Percentiles rank a stretch among this genome's conserved stretches.
phyloP scores from a whole-genome alignment of 305 asterid species.

The Coffea humblotiana region DNA sequence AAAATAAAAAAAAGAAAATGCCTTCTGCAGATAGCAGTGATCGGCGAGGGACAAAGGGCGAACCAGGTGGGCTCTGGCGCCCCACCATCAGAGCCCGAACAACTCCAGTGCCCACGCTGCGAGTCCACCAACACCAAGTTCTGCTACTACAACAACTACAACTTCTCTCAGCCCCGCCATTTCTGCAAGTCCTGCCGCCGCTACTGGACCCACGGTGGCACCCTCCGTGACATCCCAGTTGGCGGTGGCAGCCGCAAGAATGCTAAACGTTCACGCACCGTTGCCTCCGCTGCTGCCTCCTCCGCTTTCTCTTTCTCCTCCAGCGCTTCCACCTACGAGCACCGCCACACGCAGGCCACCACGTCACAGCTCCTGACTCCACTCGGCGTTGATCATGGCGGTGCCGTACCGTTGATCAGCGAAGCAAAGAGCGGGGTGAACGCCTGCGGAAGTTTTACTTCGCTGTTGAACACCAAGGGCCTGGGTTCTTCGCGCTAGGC shows the following conservation, averaged over 20 bases:
- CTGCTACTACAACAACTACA: constrained; percentile 94
- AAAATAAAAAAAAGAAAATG: constrained; percentile 28
- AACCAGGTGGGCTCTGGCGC: constrained; percentile 38
- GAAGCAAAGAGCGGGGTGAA: constrained; percentile 30
- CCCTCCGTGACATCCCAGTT: constrained; percentile 83
- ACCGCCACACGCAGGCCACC: constrained; percentile 40
- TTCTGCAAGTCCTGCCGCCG: constrained; percentile 93
- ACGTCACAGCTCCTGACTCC: constrained; percentile 43
- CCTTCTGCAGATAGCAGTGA: constrained; percentile 45
- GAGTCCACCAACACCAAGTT: constrained; percentile 82
- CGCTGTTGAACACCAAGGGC: constrained; percentile 61
- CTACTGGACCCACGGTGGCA: constrained; percentile 93
- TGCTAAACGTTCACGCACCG: constrained; percentile 72
- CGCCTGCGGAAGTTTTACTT: constrained; percentile 64
- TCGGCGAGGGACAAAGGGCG: constrained; percentile 32
- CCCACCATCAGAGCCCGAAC: constrained; percentile 79
- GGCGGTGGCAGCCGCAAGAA: constrained; percentile 86
- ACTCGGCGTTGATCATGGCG: constrained; percentile 36
- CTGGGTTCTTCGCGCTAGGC: constrained; percentile 50
- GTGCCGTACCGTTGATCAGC: constrained; percentile 20
- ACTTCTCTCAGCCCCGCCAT: constrained; percentile 87
- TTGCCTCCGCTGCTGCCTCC: background rate
- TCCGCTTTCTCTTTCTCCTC: constrained; percentile 7
- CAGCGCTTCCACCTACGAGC: constrained; percentile 36
- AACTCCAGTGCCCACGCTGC: constrained; percentile 89